Conservation (phyloP, 2,329 filamentous ascomycete genomes). For the Xenoacremonium recifei region DNA sequence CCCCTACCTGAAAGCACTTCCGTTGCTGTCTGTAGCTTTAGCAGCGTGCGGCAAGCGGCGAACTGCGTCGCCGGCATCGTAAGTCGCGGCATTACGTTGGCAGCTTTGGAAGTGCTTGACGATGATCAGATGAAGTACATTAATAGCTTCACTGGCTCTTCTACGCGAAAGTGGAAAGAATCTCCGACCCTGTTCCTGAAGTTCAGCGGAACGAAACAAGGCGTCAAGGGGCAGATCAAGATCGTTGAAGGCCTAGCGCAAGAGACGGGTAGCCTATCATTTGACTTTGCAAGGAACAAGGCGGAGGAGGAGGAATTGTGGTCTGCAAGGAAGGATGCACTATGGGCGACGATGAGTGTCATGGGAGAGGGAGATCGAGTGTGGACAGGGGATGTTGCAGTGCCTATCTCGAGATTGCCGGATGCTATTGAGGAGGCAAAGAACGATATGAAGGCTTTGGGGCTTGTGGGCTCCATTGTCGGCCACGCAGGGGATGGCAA, state of each 20-base stretch:
- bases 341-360: constrained; percentile 76
- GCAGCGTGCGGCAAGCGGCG: constrained; percentile 65
- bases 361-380: constrained; percentile 65
- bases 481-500: constrained; percentile 78
- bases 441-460: constrained; percentile 41
- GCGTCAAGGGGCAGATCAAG: constrained; percentile 76
- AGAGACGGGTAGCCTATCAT: constrained; percentile 60
- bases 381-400: constrained; percentile 85
- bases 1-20: constrained; percentile 76
- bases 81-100: constrained; percentile 75
- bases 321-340: constrained; percentile 78
- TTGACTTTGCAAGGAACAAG: constrained; percentile 72
- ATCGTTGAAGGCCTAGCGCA: constrained; percentile 65
- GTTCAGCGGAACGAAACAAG: constrained; percentile 67
- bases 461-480: constrained; percentile 53
- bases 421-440: constrained; percentile 75
- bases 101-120: constrained; percentile 87
- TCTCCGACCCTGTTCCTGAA: constrained; percentile 82
- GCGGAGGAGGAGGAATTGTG: constrained; percentile 76
- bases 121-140: constrained; percentile 81
- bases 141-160: constrained; percentile 65
- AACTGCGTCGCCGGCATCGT: constrained; percentile 80
- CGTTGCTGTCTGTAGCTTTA: constrained; percentile 70
- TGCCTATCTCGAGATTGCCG: constrained; percentile 72
- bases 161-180: constrained; percentile 66